Percentiles rank a stretch among this genome's conserved stretches.
phyloP scores from a whole-genome alignment of 1,139 yeast genomes.

The Zygosaccharomyces sapae region DNA sequence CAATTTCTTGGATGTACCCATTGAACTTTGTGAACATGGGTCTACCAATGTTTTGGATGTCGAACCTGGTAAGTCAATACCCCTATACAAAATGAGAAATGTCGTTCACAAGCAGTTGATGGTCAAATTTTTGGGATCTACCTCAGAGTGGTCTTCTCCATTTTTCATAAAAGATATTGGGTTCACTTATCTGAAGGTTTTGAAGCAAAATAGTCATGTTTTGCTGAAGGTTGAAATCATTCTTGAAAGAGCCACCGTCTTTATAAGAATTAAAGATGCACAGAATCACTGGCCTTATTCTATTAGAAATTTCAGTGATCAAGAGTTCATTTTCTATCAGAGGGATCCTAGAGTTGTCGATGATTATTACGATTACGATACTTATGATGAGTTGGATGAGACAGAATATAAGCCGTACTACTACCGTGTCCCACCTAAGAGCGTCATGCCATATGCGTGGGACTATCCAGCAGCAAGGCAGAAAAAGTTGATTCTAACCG shows the following conservation, averaged over 20 bases:
- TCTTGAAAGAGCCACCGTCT: constrained; percentile 76
- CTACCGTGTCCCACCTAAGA: constrained; percentile 77
- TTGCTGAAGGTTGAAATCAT: constrained; percentile 69
- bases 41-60: constrained; percentile 47
- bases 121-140: constrained; percentile 55
- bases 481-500: constrained; percentile 71
- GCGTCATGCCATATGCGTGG: constrained; percentile 98
- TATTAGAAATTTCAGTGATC: constrained; percentile 79
- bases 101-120: constrained; percentile 48
- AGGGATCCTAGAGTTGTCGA: constrained; percentile 64
- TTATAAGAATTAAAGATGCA: constrained; percentile 70
- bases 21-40: constrained; percentile 66
- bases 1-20: constrained; percentile 53
- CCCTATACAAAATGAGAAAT: constrained; percentile 49
- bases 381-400: constrained; percentile 55
- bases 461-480: constrained; percentile 89
- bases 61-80: constrained; percentile 48
- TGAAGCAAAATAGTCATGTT: constrained; percentile 59
- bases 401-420: constrained; percentile 60
- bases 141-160: constrained; percentile 81
- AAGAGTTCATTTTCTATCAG: constrained; percentile 81
- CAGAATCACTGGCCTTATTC: constrained; percentile 88
- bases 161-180: constrained; percentile 83
- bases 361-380: constrained; percentile 42
- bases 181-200: constrained; percentile 66